Conservation (phyloP, 2,329 filamentous ascomycete genomes). For the Gnomoniopsis sp. region DNA sequence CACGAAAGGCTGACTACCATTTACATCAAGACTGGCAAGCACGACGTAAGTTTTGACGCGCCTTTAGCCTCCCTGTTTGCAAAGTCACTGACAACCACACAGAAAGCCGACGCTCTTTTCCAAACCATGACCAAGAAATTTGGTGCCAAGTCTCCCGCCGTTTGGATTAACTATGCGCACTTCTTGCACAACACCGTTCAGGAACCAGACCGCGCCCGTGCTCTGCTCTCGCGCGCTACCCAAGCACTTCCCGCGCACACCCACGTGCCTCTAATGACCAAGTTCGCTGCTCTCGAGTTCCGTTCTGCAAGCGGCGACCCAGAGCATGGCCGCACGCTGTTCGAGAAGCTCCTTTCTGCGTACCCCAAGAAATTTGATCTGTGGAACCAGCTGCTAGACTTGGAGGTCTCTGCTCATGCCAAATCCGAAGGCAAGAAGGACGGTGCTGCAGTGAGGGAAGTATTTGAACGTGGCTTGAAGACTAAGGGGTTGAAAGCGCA, state of each 20-base stretch:
- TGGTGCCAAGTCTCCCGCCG: conserved; percentile 70
- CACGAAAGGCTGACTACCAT: conserved; percentile 89
- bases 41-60: conserved; percentile 57
- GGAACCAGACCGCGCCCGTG: conserved; percentile 70
- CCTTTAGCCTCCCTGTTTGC: not conserved
- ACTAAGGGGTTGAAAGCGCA: conserved; percentile 73
- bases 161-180: conserved; percentile 93
- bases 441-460: conserved; percentile 59
- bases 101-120: conserved; percentile 89
- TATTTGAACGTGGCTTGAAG: conserved; percentile 78
- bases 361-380: conserved; percentile 89
- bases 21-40: conserved; percentile 87
- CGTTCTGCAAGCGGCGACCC: conserved; percentile 75
- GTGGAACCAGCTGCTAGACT: conserved; percentile 87
- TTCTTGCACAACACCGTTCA: conserved; percentile 77
- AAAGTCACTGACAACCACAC: conserved; percentile 19
- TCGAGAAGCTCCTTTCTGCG: conserved; percentile 78
- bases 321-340: conserved; percentile 91
- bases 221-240: conserved; percentile 76
- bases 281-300: conserved; percentile 92
- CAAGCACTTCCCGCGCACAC: conserved; percentile 73
- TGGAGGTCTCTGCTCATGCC: conserved; percentile 67
- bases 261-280: conserved; percentile 68
- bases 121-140: conserved; percentile 85
- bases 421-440: conserved; percentile 52